Evolutionary conservation across 83 land plant species (phyloP), one percentile per base, ranked within the genome.

Genomic region (Thuja plicata): DNA sequence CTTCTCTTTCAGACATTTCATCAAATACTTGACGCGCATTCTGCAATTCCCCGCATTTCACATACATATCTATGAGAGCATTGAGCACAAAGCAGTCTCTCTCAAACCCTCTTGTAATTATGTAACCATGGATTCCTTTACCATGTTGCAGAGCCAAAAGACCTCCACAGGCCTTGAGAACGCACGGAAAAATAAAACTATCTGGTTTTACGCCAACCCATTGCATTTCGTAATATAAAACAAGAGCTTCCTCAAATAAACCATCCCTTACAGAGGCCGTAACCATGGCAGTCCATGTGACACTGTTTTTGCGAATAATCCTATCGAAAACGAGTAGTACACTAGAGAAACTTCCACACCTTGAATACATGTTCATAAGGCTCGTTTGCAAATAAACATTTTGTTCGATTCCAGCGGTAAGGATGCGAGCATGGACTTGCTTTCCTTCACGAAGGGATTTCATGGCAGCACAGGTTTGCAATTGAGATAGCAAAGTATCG

Each of bases 231-330:
- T 80, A 80, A 80, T 80, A 80, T 0, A 80, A 27, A 27, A 41
- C 7, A 80, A 80, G 43, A 45, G 84, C 84, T 43, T 80, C 84
- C 84, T 80, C 46, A 27, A 80, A 80, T 24, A 40, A 27, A 27
- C 48, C 41, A 41, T 80, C 48, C 84, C 84, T 80, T 0, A 80
- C 84, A 41, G 12, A 80, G n/a, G 48, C 84, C 3, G 84, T 45
- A 80, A 80, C 84, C 84, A 80, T 80, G 84, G 84, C n/a, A 80
- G 43, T 80, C 84, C 84, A 80, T 17, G 46, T 80, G 46, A 80
- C 84, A 40, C 48, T 80, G 46, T 80, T 80, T 80, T 24, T 80
- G 46, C 84, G 2, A 41, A 41, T 16, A 27, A 45, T 40, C 8
- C 46, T 41, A 80, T 80, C 50, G 46, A 80, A 80, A 80, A 80